Conservation (phyloP, 345 rosid species). For the Brassica rapa region DNA sequence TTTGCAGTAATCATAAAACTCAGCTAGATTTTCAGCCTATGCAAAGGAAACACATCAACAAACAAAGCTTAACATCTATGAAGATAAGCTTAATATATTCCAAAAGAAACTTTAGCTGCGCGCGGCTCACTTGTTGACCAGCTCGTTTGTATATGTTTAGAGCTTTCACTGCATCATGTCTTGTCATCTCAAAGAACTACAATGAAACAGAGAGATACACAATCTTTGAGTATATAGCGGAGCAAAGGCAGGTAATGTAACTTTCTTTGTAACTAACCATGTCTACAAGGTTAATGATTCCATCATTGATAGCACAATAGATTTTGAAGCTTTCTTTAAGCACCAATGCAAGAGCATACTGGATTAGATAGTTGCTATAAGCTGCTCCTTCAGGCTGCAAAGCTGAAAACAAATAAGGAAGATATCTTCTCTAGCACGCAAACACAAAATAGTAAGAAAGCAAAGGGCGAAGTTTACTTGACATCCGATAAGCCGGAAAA, state of each 20-base stretch:
- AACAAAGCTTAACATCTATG: not conserved
- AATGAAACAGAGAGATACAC: conserved; percentile 11
- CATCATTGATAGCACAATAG: conserved; percentile 91
- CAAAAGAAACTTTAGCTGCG: not conserved
- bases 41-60: not conserved
- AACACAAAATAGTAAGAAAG: not conserved
- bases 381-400: conserved; percentile 93
- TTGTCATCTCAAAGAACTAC: conserved; percentile 95
- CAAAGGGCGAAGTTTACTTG: conserved; percentile 48
- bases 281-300: conserved; percentile 95
- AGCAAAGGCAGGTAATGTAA: not conserved
- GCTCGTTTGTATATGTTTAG: conserved; percentile 84
- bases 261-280: conserved; percentile 49
- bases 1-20: conserved; percentile 91
- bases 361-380: conserved; percentile 72
- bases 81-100: not conserved
- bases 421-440: conserved; percentile 7
- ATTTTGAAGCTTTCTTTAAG: conserved; percentile 96
- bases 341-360: conserved; percentile 90
- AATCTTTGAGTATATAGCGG: conserved; percentile 1
- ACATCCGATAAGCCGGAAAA: conserved; percentile 81
- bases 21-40: conserved; percentile 83
- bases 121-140: conserved; percentile 69
- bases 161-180: conserved; percentile 94
- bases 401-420: conserved; percentile 35